Conservation (phyloP, 306 rosid genomes). For the Pueraria montana region DNA sequence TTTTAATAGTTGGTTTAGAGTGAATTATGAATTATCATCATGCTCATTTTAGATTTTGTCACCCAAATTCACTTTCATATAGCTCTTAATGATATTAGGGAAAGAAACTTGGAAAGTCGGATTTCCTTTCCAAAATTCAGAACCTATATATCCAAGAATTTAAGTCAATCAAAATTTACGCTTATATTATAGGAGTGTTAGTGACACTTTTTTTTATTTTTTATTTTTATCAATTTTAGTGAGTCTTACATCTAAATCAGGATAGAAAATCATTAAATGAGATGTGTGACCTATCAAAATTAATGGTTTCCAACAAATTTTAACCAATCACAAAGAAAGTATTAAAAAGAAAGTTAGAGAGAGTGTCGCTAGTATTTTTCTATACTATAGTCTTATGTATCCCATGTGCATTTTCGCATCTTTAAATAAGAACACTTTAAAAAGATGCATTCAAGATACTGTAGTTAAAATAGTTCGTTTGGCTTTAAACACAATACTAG, state of each 20-base stretch:
- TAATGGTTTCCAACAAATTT: no score
- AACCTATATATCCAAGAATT: not conserved
- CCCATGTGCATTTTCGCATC: no score
- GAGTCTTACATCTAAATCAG: no score
- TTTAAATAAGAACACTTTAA: not conserved
- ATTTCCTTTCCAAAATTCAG: not conserved
- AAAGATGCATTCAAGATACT: slow-evolving; percentile 19
- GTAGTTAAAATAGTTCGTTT: slow-evolving; percentile 1
- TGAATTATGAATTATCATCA: not conserved
- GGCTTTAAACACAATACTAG: slow-evolving; percentile 1
- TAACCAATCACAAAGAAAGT: no score
- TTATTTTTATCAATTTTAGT: no score
- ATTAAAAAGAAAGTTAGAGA: no score
- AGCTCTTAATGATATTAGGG: not conserved
- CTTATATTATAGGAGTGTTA: no score
- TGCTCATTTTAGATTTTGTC: not conserved
- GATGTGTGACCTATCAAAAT: no score
- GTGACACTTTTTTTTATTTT: no score
- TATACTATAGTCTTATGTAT: no score
- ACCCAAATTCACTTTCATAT: not conserved
- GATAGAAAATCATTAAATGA: no score
- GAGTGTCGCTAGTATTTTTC: no score
- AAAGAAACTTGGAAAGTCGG: not conserved
- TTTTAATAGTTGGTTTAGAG: not conserved
- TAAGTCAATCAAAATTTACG: not conserved